phyloP scores from a whole-genome alignment of 495 filamentous ascomycete species.

The Penicillium robsamsonii region DNA sequence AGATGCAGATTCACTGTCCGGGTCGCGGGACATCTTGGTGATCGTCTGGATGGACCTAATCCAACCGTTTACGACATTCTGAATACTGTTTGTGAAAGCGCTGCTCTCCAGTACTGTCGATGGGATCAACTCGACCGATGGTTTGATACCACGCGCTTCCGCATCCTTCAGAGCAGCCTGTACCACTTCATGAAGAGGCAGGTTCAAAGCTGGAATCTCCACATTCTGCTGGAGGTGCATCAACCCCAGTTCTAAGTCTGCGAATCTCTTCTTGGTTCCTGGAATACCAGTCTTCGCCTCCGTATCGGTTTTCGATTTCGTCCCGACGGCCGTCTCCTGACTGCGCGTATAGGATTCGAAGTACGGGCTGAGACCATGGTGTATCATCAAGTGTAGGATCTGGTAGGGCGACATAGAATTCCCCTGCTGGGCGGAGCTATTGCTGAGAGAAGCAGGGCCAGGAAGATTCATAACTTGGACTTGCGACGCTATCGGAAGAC shows the following conservation, averaged over 20 bases:
- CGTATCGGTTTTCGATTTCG: constrained; percentile 69
- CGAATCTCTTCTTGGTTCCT: constrained; percentile 93
- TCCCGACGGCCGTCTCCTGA: constrained; percentile 64
- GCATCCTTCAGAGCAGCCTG: constrained; percentile 80
- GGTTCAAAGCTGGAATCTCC: constrained; percentile 86
- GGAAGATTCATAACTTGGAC: constrained; percentile 91
- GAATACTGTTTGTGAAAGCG: constrained; percentile 87
- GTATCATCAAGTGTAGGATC: constrained; percentile 81
- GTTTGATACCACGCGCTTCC: constrained; percentile 56
- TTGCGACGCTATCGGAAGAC: constrained; percentile 74
- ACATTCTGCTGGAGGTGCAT: constrained; percentile 94
- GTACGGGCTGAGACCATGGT: constrained; percentile 84
- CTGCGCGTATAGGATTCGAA: constrained; percentile 91
- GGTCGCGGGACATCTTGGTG: constrained; percentile 88
- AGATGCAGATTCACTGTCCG: constrained; percentile 80
- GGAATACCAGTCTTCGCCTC: constrained; percentile 92
- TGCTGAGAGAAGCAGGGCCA: constrained; percentile 64
- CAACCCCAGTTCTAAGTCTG: constrained; percentile 86
- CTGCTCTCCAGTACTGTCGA: constrained; percentile 71
- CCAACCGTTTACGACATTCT: constrained; percentile 92
- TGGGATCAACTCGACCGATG: constrained; percentile 75
- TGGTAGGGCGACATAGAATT: constrained; percentile 82
- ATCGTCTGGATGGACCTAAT: constrained; percentile 98
- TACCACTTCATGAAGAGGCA: constrained; percentile 83
- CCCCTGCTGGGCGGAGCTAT: constrained; percentile 62